A percentile compares a stretch with the other conserved stretches of the same genome.
These are phyloP conservation scores for Diaporthe sp. DNA, from an alignment of 2,329 filamentous ascomycete genomes.

Conservation along the genomic window DNA sequence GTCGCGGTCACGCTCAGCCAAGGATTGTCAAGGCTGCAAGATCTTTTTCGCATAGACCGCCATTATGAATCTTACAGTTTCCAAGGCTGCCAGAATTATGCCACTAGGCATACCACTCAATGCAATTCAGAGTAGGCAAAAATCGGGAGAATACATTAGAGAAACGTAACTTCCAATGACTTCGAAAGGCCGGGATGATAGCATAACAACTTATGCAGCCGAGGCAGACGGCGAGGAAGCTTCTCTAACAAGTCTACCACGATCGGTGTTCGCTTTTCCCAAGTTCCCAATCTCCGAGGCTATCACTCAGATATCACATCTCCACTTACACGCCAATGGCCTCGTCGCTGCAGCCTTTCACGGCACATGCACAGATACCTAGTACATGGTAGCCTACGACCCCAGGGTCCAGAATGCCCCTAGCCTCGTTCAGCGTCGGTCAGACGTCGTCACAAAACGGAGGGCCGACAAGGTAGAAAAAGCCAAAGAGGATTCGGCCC, in stretches of 20 bases:
- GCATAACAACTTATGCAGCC: not conserved
- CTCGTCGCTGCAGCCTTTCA: not conserved
- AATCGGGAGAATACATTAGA: too few species aligned
- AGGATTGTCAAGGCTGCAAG: too few species aligned
- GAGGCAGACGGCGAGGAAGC: not conserved
- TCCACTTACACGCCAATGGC: not conserved
- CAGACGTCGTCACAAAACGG: too few species aligned
- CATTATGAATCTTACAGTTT: too few species aligned
- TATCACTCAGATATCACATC: not conserved
- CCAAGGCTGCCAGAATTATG: too few species aligned
- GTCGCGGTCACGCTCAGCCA: too few species aligned
- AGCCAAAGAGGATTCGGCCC: not conserved
- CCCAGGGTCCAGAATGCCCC: not conserved
- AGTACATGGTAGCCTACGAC: not conserved
- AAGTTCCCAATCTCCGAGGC: not conserved
- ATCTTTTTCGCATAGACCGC: too few species aligned
- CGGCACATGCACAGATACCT: not conserved
- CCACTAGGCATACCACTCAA: too few species aligned
- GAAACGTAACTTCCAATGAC: too few species aligned
- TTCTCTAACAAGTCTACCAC: not conserved
- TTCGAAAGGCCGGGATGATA: too few species aligned
- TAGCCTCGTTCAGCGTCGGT: not conserved
- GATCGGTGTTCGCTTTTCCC: not conserved
- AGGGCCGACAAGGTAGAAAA: not conserved
- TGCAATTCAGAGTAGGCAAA: too few species aligned